A percentile compares a stretch with the other conserved stretches of the same genome.
Conservation (phyloP, 2,329 filamentous ascomycete species). For the Trichoderma atrobrunneum region DNA sequence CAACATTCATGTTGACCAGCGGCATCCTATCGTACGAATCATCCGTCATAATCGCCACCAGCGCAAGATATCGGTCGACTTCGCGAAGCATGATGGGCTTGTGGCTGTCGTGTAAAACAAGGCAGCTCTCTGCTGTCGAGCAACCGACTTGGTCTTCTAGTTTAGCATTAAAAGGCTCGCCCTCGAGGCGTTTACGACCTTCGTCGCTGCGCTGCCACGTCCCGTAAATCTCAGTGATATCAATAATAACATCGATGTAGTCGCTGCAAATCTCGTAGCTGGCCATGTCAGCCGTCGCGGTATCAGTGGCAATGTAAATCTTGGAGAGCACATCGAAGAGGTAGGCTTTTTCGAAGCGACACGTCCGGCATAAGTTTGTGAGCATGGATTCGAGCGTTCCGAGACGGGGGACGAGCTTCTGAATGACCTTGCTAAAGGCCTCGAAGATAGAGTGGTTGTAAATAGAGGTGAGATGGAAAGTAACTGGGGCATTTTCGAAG, state of each 20-base stretch:
- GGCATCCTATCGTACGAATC: slow-evolving; percentile 81
- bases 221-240: slow-evolving; percentile 93
- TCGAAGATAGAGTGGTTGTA: slow-evolving; percentile 99
- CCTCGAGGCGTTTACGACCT: slow-evolving; percentile 56
- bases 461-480: slow-evolving; percentile 94
- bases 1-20: slow-evolving; percentile 82
- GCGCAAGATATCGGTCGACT: slow-evolving; percentile 70
- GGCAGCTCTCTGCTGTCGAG: slow-evolving; percentile 63
- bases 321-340: slow-evolving; percentile 97
- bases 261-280: slow-evolving; percentile 98
- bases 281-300: slow-evolving; percentile 86
- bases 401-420: slow-evolving; percentile 91
- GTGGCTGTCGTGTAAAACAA: slow-evolving; percentile 63
- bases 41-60: slow-evolving; percentile 85
- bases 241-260: slow-evolving; percentile 97
- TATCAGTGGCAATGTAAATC: slow-evolving; percentile 97
- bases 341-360: slow-evolving; percentile 96
- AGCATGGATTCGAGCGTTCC: slow-evolving; percentile 91
- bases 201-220: slow-evolving; percentile 60
- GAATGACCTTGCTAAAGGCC: slow-evolving; percentile 96
- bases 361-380: slow-evolving; percentile 89
- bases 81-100: slow-evolving; percentile 66
- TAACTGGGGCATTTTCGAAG: slow-evolving; percentile 89
- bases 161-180: slow-evolving; percentile 57
- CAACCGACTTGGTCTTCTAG: slow-evolving; percentile 66